phyloP scores from a whole-genome alignment of 1,284 basidiomycete species.

The Cystobasidium pallidum region DNA sequence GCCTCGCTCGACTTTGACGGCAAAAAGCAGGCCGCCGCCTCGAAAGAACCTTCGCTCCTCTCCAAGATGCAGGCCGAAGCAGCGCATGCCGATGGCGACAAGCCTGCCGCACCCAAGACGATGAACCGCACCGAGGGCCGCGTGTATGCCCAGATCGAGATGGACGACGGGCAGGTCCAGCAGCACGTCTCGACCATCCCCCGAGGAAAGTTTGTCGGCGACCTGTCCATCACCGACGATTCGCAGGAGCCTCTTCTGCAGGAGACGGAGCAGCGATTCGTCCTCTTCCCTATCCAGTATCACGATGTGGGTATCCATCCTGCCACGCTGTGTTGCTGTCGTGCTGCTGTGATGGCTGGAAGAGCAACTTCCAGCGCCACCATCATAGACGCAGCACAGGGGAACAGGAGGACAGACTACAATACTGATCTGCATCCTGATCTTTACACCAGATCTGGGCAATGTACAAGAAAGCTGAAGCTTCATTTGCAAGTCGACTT shows the following conservation, averaged over 20 bases:
- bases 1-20: conserved; percentile 35
- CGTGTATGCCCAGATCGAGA: conserved; percentile 26
- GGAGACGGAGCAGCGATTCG: conserved; percentile 53
- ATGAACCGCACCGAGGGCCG: conserved; percentile 13
- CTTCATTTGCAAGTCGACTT: conserved; percentile 31
- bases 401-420: neutral
- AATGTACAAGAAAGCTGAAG: conserved; percentile 53
- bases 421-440: neutral
- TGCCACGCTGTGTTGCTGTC: too few relatives aligned
- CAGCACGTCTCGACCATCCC: conserved; percentile 22
- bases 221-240: conserved; percentile 54
- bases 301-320: conserved; percentile 51
- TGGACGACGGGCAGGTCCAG: conserved; percentile 20
- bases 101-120: neutral
- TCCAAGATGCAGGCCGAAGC: conserved; percentile 37
- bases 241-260: conserved; percentile 55
- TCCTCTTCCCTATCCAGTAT: conserved; percentile 56
- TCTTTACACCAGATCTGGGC: conserved; percentile 52
- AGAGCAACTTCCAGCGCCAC: too few relatives aligned
- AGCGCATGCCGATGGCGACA: neutral
- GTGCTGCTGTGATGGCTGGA: too few relatives aligned
- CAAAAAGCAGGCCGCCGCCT: conserved; percentile 5
- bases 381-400: neutral
- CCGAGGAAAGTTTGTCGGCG: conserved; percentile 54
- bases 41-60: conserved; percentile 5